Conservation (phyloP, 331 rosid genomes). For the Phaseolus coccineus region DNA sequence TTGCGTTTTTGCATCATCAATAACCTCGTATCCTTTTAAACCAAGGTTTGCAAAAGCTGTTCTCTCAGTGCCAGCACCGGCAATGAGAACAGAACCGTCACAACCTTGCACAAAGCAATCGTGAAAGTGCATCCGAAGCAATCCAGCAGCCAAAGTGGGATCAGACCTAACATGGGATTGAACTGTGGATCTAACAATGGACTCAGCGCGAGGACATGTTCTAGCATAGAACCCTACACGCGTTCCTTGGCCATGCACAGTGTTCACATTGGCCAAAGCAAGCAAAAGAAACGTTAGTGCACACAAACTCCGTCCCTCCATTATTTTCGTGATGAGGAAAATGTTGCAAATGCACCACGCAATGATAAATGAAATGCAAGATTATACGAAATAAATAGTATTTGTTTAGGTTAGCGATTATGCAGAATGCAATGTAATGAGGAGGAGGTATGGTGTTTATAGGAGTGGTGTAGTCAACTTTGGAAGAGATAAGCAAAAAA, state of each 20-base stretch:
- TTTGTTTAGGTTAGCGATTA: not conserved
- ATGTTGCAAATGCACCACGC: not conserved
- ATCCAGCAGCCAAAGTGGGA: slow-evolving; percentile 65
- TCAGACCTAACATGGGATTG: slow-evolving; percentile 57
- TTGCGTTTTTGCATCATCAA: slow-evolving; percentile 48
- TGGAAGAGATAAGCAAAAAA: not conserved
- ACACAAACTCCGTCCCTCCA: not conserved
- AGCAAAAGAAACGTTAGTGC: not conserved
- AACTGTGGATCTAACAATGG: slow-evolving; percentile 66
- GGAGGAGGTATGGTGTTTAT: slow-evolving; percentile 7
- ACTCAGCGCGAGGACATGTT: slow-evolving; percentile 70
- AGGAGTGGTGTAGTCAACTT: not conserved
- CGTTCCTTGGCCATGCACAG: slow-evolving; percentile 62
- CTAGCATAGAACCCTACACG: slow-evolving; percentile 66
- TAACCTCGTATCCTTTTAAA: slow-evolving; percentile 56
- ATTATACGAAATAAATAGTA: not conserved
- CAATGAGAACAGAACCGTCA: slow-evolving; percentile 73
- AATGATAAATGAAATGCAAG: not conserved
- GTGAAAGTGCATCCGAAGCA: slow-evolving; percentile 81
- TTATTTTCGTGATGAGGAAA: not conserved
- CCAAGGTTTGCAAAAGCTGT: slow-evolving; percentile 40
- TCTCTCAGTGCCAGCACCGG: slow-evolving; percentile 57
- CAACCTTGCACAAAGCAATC: slow-evolving; percentile 89
- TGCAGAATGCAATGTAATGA: slow-evolving; percentile 13
- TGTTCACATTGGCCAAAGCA: slow-evolving; percentile 29